These are phyloP conservation scores for Cymbidium sinense DNA, from an alignment of 106 monocot genomes.

Conservation along the genomic window DNA sequence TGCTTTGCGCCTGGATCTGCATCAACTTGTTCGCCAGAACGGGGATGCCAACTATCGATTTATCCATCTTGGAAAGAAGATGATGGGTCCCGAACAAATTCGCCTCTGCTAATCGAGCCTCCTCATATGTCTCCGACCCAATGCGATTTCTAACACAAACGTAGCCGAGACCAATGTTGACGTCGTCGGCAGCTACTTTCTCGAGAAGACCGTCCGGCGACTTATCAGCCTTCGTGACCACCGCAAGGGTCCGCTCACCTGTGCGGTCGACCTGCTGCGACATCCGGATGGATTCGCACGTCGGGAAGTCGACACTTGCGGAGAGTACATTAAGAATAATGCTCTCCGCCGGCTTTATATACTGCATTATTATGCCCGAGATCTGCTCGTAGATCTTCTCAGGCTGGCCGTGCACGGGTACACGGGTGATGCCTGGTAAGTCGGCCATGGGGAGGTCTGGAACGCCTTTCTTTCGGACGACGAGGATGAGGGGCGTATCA, in stretches of 20 bases:
- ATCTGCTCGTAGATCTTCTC: conserved; percentile 15
- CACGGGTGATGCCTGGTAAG: conserved; percentile 11
- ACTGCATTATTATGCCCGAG: conserved; percentile 6
- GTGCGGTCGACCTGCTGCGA: conserved; percentile 16
- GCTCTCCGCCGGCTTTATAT: conserved; percentile 14
- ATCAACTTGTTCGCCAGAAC: conserved; percentile 38
- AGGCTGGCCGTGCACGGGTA: conserved; percentile 9
- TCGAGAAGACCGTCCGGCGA: conserved; percentile 22
- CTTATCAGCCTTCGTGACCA: conserved; percentile 11
- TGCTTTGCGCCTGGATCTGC: conserved; percentile 40
- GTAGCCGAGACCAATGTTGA: conserved; percentile 21
- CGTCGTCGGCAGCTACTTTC: conserved; percentile 28
- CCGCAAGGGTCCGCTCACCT: conserved; percentile 11
- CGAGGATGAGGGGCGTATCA: conserved; percentile 2
- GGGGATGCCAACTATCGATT: conserved; percentile 40
- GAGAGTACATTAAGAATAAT: conserved; percentile 20
- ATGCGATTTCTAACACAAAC: conserved; percentile 59
- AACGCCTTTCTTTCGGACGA: conserved; percentile 9
- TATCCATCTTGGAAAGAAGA: conserved; percentile 36
- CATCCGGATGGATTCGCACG: conserved; percentile 17
- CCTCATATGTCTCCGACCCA: conserved; percentile 40
- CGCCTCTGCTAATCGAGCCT: conserved; percentile 34
- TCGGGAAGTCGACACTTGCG: conserved; percentile 7
- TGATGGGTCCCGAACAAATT: conserved; percentile 31
- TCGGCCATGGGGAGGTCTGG: conserved; percentile 15